Evolutionary conservation across 352 stramenopile genomes (phyloP).

Genomic region (Globisporangium lucens): DNA sequence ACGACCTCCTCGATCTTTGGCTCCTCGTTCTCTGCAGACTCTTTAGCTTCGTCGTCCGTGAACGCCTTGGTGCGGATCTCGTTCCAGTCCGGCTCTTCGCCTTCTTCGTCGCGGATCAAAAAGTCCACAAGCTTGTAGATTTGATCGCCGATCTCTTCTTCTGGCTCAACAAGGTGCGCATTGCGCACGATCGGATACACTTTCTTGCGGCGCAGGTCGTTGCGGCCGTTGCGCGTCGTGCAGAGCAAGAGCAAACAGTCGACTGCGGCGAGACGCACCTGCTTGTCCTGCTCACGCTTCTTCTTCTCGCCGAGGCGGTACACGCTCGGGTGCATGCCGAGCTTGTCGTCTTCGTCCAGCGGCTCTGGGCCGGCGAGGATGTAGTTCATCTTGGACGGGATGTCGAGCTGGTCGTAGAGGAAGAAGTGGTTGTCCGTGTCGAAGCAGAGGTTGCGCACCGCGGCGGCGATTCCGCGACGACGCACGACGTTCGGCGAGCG

Average conservation of each 20-base stretch:
- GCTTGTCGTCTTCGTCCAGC: constrained; percentile 75
- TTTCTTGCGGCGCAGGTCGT: constrained; percentile 79
- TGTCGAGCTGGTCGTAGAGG: constrained; percentile 81
- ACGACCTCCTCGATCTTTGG: neutral
- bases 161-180: constrained; percentile 71
- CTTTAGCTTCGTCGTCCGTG: constrained; percentile 34
- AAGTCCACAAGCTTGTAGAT: constrained; percentile 90
- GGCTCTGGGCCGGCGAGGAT: constrained; percentile 70
- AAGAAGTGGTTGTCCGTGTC: constrained; percentile 89
- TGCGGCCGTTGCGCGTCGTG: constrained; percentile 75
- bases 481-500: constrained; percentile 82
- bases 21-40: neutral
- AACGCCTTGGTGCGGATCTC: constrained; percentile 68
- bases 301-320: constrained; percentile 80
- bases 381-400: constrained; percentile 77
- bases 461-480: constrained; percentile 61
- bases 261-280: constrained; percentile 66
- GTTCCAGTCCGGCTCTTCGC: constrained; percentile 82
- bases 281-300: constrained; percentile 73
- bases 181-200: constrained; percentile 86
- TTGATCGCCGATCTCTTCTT: constrained; percentile 82
- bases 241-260: constrained; percentile 77
- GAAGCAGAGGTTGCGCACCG: constrained; percentile 85
- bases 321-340: constrained; percentile 75
- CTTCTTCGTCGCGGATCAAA: constrained; percentile 84